Conservation (phyloP, 192 early-diverging fungal genomes). For the Chytriomyces confervae region DNA sequence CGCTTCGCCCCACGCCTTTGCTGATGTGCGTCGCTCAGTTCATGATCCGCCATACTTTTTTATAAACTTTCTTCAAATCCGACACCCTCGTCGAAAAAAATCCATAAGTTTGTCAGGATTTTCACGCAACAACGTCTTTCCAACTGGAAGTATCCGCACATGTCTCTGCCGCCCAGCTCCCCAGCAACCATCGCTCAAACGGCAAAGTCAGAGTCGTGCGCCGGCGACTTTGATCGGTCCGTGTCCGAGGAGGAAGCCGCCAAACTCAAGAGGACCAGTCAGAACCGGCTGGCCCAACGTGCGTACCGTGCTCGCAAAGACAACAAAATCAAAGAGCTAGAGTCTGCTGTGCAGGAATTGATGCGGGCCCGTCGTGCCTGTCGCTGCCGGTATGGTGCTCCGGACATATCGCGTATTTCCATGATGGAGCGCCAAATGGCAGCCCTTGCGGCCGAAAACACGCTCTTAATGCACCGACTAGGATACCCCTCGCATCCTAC, state of each 20-base stretch:
- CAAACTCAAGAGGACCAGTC: background rate
- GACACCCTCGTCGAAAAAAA: background rate
- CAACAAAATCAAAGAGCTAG: constrained; percentile 3
- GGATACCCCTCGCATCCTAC: too few relatives aligned
- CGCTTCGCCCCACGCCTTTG: background rate
- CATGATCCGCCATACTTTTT: background rate
- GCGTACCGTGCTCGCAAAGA: constrained; percentile 1
- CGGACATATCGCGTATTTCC: too few relatives aligned
- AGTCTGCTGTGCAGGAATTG: background rate
- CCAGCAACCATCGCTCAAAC: too few relatives aligned
- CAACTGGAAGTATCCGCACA: background rate
- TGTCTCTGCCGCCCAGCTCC: too few relatives aligned
- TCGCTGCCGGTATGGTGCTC: background rate
- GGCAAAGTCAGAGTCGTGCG: too few relatives aligned
- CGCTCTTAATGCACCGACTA: too few relatives aligned
- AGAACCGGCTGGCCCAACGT: background rate
- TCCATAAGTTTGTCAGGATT: background rate
- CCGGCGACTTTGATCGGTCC: too few relatives aligned
- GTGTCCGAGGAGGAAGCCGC: background rate
- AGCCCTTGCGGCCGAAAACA: too few relatives aligned
- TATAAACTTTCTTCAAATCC: background rate
- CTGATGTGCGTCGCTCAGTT: too few relatives aligned
- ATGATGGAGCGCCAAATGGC: too few relatives aligned
- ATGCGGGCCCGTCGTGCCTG: background rate
- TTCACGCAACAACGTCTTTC: background rate